phyloP scores from a whole-genome alignment of 768 basidiomycete species.

The Collybia mongolica region DNA sequence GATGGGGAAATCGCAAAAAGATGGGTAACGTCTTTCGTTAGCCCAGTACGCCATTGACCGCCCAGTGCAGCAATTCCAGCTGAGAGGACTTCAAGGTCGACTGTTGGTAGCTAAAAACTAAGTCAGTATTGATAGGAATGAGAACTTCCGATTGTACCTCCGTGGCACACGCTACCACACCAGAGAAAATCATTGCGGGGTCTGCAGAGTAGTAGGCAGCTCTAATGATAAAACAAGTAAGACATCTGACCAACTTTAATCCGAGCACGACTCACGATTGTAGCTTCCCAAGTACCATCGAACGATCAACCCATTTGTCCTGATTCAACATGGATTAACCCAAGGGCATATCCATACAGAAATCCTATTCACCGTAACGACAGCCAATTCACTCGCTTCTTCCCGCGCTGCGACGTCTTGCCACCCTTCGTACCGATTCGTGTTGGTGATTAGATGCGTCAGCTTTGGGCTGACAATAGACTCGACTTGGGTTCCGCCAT shows the following conservation, averaged over 20 bases:
- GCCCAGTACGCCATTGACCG: constrained; percentile 74
- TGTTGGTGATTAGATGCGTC: constrained; percentile 59
- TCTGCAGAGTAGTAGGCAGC: constrained; percentile 72
- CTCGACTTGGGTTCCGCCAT: constrained; percentile 43
- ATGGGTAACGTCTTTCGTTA: constrained; percentile 88
- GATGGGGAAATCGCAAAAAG: constrained; percentile 61
- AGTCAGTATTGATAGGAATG: neutral
- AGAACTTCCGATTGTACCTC: constrained; percentile 42
- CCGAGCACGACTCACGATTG: constrained; percentile 46
- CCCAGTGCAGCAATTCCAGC: constrained; percentile 75
- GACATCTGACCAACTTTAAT: constrained; percentile 1
- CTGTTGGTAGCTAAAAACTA: constrained; percentile 44
- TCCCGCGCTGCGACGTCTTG: constrained; percentile 30
- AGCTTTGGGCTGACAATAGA: constrained; percentile 30
- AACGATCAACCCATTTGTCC: constrained; percentile 73
- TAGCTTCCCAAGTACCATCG: constrained; percentile 51
- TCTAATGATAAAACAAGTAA: constrained; percentile 23
- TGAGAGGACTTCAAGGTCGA: constrained; percentile 72
- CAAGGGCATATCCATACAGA: neutral
- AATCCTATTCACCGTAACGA: constrained; percentile 35
- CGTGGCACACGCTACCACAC: constrained; percentile 69
- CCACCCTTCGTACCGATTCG: constrained; percentile 55
- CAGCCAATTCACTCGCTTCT: constrained; percentile 21
- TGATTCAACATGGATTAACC: constrained; percentile 19
- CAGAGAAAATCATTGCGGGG: constrained; percentile 79